Percentiles rank a stretch among this genome's conserved stretches.
phyloP scores from a whole-genome alignment of 495 filamentous ascomycete species.

The Aspergillus kassunensis region DNA sequence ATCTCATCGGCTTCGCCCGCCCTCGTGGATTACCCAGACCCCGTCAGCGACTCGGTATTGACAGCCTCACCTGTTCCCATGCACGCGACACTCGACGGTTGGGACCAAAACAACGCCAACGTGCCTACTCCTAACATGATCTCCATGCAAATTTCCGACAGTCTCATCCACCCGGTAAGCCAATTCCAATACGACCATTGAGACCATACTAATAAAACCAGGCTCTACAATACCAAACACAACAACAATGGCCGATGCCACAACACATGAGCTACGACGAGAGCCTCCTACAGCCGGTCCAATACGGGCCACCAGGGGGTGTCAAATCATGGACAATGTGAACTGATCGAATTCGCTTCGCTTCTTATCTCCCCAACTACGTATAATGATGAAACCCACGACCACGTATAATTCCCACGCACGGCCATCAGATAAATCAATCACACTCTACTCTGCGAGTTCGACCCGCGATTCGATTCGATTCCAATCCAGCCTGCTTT shows the following conservation, averaged over 20 bases:
- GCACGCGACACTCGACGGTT: slow-evolving; percentile 32
- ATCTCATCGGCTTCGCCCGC: slow-evolving; percentile 34
- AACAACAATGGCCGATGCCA: slow-evolving; percentile 39
- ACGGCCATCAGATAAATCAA: not conserved
- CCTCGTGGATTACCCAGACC: slow-evolving; percentile 35
- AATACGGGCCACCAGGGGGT: slow-evolving; percentile 1
- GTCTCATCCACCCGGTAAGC: slow-evolving; percentile 34
- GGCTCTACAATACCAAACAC: slow-evolving; percentile 40
- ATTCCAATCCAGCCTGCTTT: not conserved
- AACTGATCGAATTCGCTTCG: no score
- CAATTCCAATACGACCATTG: slow-evolving; percentile 4
- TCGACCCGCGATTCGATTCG: not conserved
- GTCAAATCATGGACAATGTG: slow-evolving; percentile 15
- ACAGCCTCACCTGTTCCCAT: slow-evolving; percentile 37
- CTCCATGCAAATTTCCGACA: slow-evolving; percentile 34
- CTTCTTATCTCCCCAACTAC: not conserved
- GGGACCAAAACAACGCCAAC: slow-evolving; percentile 29
- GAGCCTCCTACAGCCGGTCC: slow-evolving; percentile 14
- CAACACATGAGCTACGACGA: slow-evolving; percentile 41
- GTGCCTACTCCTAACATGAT: slow-evolving; percentile 29
- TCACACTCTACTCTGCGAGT: no score
- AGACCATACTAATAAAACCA: slow-evolving; percentile 5
- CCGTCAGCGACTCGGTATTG: slow-evolving; percentile 31
- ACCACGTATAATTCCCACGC: not conserved
- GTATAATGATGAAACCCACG: not conserved